These are phyloP conservation scores for Aspergillus sp. DNA, from an alignment of 2,329 filamentous ascomycete genomes.

Conservation along the genomic window DNA sequence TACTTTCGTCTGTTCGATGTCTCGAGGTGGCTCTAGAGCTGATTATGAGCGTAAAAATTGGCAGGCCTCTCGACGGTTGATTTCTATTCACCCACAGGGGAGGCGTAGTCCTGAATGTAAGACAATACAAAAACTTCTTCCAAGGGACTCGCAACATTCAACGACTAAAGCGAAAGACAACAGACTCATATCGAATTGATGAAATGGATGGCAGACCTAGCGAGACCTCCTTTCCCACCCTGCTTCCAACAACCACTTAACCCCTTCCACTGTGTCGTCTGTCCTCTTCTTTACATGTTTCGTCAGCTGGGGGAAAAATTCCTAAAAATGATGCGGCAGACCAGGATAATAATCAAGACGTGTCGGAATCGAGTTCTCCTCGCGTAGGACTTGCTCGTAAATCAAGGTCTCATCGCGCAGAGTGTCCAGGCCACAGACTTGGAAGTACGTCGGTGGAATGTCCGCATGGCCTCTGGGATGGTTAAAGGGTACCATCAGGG, in stretches of 20 bases:
- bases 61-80: no score
- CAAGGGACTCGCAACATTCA: no score
- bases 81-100: no score
- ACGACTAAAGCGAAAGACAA: no score
- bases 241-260: background rate
- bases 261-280: background rate
- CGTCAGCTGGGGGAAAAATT: background rate
- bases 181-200: no score
- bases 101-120: no score
- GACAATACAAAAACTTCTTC: no score
- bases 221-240: no score
- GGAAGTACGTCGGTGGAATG: background rate
- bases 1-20: no score
- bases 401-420: background rate
- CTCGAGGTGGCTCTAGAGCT: no score
- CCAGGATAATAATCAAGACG: background rate
- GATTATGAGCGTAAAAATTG: no score
- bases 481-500: background rate
- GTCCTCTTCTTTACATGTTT: background rate
- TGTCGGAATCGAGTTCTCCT: background rate
- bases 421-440: background rate
- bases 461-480: background rate
- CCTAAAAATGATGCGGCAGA: background rate
- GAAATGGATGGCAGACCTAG: no score
- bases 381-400: background rate